Evolutionary conservation across 148 eudicot genomes (phyloP).

Genomic region (Chenopodium quinoa): DNA sequence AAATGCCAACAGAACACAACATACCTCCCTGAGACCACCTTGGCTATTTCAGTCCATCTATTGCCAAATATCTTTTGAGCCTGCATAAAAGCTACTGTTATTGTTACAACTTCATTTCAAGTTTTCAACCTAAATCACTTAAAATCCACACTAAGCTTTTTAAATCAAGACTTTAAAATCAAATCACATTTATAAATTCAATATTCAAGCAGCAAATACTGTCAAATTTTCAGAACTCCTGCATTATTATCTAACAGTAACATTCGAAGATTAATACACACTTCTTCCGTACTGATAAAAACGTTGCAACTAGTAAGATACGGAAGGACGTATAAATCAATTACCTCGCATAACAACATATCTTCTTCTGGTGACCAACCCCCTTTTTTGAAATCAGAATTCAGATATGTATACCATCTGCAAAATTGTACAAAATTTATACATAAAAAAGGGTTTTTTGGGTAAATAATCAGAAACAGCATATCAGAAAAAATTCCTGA

Average conservation of each 20-base stretch:
- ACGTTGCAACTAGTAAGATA: not conserved
- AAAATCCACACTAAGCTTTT: not conserved
- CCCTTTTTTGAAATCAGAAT: constrained; percentile 92
- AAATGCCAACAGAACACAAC: not conserved
- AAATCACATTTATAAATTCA: not conserved
- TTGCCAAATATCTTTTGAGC: constrained; percentile 92
- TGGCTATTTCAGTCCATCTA: constrained; percentile 98
- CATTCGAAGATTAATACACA: not conserved
- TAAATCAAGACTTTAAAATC: not conserved
- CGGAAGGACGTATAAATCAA: not conserved
- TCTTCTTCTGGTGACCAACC: constrained; percentile 99
- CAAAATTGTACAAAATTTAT: not conserved
- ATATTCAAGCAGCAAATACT: constrained; percentile 8
- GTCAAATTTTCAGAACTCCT: not conserved
- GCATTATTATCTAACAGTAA: too few relatives aligned
- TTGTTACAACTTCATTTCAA: constrained; percentile 1
- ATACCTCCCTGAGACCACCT: constrained; percentile 97
- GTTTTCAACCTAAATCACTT: not conserved
- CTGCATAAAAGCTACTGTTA: constrained; percentile 47
- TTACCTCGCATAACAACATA: constrained; percentile 91
- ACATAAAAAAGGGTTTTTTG: not conserved
- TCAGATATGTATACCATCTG: constrained; percentile 96
- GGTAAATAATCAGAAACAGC: not conserved
- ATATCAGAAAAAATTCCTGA: constrained; percentile 9
- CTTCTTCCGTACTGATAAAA: too few relatives aligned